Evolutionary conservation across 306 rosid genomes (phyloP).

Genomic region (Senna tora): DNA sequence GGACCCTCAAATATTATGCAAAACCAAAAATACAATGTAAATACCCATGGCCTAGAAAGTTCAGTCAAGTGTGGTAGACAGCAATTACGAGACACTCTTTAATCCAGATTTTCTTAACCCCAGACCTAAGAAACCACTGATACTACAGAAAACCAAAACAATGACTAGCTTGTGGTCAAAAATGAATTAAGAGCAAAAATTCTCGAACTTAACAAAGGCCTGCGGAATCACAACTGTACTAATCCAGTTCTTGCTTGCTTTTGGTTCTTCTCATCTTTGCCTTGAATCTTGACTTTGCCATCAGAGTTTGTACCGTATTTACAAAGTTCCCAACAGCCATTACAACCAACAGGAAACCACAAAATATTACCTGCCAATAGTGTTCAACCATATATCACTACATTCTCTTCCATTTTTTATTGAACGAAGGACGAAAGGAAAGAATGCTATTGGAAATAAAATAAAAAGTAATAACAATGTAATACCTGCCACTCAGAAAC

Average conservation of each 20-base stretch:
- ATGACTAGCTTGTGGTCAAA: conserved; percentile 50
- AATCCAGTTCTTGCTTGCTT: conserved; percentile 84
- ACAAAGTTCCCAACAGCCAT: conserved; percentile 96
- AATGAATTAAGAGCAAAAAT: conserved; percentile 43
- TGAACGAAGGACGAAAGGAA: background rate
- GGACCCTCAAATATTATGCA: too few relatives aligned
- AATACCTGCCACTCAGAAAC: conserved; percentile 97
- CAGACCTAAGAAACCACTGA: background rate
- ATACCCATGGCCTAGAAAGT: background rate
- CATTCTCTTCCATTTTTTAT: too few relatives aligned
- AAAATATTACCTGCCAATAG: conserved; percentile 76
- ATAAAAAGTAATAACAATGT: conserved; percentile 15
- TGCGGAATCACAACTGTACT: conserved; percentile 36
- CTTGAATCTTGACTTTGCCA: conserved; percentile 89
- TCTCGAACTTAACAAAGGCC: conserved; percentile 39
- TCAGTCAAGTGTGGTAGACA: conserved; percentile 27
- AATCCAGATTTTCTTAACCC: too few relatives aligned
- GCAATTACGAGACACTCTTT: conserved; percentile 28
- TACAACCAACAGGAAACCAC: conserved; percentile 74
- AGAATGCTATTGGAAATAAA: background rate
- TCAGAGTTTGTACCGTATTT: conserved; percentile 86
- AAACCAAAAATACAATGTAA: too few relatives aligned
- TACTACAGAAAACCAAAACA: conserved; percentile 47
- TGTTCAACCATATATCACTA: conserved; percentile 4
- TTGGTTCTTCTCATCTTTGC: conserved; percentile 91